Base-by-base conservation (phyloP, 805 yeast genomes). In the Barnettozyma californica region DNA sequence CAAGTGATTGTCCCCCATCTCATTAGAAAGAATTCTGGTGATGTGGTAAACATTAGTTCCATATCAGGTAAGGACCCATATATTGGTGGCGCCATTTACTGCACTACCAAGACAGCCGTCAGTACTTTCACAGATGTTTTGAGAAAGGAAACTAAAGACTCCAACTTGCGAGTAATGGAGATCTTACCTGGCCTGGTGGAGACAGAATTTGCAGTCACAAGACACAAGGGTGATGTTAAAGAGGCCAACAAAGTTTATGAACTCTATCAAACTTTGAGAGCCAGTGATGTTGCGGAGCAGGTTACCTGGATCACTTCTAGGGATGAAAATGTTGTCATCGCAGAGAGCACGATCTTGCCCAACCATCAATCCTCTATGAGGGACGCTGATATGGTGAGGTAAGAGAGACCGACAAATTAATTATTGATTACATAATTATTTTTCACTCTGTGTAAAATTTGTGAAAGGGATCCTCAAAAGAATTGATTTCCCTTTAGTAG, bases 341-440 rank as follows among this genome's bases (percentile, higher is more conserved):
- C 84, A 3, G 95, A 89, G 61, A 75, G 87, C 8, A 73, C 89
- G 63, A 80, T 90, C 14, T 84, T 89, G 67, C 87, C 96, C 11
- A 77, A 81, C 42, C 81, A 84, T 70, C 97, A 90, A 70, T 96
- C 92, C 4, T 76, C 87, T 3, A 43, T 44, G 48, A 41, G 47
- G 10, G 53, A 50, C 29, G 29, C 46, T 9, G 50, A 49, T 14
- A 46, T 45, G 50, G 37, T 27, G 5, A 51, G 50, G 25, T 48
- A 23, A 37, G 9, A 6, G 2, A 37, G 5, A 38, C 9, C 33
- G 14, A 5, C 11, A 13, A 27, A 26, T 13, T 7, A 26, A 26
- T 26, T 26, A 5, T 13, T 40, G 34, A 40, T 25, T 19, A 40
- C 21, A 25, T 18, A n/a, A 40, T 20, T 2, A 8, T 18, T 29